A percentile compares a stretch with the other conserved stretches of the same genome.
Conservation (phyloP, 352 stramenopile genomes). For the Pythium insidiosum region DNA sequence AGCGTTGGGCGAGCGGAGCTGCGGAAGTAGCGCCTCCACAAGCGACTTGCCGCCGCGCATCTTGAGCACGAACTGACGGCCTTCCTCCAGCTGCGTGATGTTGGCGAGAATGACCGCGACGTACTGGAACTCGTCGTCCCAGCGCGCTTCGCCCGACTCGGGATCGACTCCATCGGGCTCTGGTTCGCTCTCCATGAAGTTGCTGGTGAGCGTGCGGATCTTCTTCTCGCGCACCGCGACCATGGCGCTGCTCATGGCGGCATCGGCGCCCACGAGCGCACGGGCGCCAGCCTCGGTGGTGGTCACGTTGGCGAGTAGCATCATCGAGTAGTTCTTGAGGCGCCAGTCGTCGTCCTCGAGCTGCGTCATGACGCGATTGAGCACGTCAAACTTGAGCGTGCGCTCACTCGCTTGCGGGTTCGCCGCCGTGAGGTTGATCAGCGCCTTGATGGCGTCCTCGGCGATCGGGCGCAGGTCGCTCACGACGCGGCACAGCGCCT, state of each 20-base stretch:
- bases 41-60: constrained; percentile 60
- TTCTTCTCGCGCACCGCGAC: constrained; percentile 69
- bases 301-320: constrained; percentile 80
- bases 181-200: constrained; percentile 63
- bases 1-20: constrained; percentile 78
- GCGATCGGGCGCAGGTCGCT: constrained; percentile 80
- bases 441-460: constrained; percentile 79
- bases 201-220: constrained; percentile 63
- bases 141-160: constrained; percentile 66
- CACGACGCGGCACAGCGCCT: constrained; percentile 71
- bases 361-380: constrained; percentile 85
- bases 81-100: constrained; percentile 77
- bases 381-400: constrained; percentile 65
- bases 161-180: constrained; percentile 70
- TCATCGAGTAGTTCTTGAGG: constrained; percentile 82
- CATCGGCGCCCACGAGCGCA: constrained; percentile 56
- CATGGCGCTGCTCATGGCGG: constrained; percentile 29
- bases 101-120: constrained; percentile 82
- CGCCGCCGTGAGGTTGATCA: constrained; percentile 80
- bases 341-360: constrained; percentile 77
- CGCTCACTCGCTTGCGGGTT: constrained; percentile 61
- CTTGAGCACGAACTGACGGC: constrained; percentile 70
- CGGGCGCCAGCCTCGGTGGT: constrained; percentile 60
- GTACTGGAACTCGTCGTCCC: constrained; percentile 87
- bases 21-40: constrained; percentile 50